Evolutionary conservation across 2,329 filamentous ascomycete genomes (phyloP).

Genomic region (Proliferodiscus dingleyae): DNA sequence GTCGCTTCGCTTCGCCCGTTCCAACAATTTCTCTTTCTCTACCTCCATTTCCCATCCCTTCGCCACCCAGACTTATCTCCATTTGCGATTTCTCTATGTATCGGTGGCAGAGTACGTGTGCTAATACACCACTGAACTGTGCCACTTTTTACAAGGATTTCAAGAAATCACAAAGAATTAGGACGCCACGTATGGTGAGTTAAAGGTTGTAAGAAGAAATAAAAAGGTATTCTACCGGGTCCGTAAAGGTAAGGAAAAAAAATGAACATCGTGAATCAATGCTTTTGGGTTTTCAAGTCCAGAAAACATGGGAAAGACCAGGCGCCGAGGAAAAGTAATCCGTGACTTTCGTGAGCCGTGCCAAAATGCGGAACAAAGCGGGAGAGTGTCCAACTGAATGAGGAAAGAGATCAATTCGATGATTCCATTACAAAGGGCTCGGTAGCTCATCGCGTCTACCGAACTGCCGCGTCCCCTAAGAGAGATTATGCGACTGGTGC

Average conservation of each 20-base stretch:
- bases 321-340: constrained; percentile 30
- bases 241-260: constrained; percentile 30
- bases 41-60: constrained; percentile 28
- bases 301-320: constrained; percentile 28
- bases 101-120: too few species aligned
- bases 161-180: constrained; percentile 25
- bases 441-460: constrained; percentile 33
- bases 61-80: constrained; percentile 28
- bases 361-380: constrained; percentile 27
- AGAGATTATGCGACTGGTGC: constrained; percentile 41
- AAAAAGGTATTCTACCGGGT: constrained; percentile 31
- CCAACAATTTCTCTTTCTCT: constrained; percentile 22
- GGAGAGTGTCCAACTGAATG: neutral
- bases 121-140: too few species aligned
- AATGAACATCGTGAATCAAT: constrained; percentile 27
- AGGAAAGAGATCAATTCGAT: constrained; percentile 25
- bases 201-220: constrained; percentile 18
- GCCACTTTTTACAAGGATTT: constrained; percentile 8
- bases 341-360: constrained; percentile 29
- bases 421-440: constrained; percentile 22
- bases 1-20: constrained; percentile 24
- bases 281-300: constrained; percentile 26
- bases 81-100: too few species aligned
- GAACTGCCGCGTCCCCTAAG: constrained; percentile 21
- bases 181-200: constrained; percentile 24